These are phyloP conservation scores for Podospora pseudocomata DNA, from an alignment of 495 filamentous ascomycete species.

Conservation along the genomic window DNA sequence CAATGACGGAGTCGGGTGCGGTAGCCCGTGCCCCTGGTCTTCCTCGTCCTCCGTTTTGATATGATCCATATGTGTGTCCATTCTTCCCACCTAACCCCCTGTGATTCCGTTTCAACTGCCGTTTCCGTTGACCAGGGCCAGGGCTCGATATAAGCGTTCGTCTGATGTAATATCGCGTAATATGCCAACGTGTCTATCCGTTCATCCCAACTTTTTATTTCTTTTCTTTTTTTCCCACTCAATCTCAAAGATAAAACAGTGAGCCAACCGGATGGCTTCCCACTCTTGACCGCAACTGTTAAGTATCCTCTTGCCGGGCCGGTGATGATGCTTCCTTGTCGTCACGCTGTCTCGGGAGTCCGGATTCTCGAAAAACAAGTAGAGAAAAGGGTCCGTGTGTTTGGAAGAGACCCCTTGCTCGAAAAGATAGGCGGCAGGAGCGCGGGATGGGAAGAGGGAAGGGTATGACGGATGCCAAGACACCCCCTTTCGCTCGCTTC, in stretches of 20 bases:
- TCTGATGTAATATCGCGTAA: background rate
- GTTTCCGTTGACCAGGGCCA: background rate
- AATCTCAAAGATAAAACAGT: background rate
- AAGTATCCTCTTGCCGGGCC: too few species aligned
- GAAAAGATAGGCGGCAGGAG: background rate
- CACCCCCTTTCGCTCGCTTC: background rate
- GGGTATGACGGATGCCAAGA: background rate
- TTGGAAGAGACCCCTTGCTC: background rate
- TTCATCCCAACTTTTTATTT: background rate
- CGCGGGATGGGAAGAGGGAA: background rate
- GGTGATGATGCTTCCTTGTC: background rate
- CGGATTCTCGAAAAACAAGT: background rate
- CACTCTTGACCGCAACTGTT: background rate
- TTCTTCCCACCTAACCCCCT: background rate
- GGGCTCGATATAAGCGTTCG: background rate
- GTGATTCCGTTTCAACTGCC: background rate
- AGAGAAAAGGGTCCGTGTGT: background rate
- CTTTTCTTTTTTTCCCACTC: background rate
- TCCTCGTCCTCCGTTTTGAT: constrained; percentile 12
- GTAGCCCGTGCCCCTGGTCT: constrained; percentile 13
- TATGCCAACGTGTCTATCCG: background rate
- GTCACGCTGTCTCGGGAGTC: background rate
- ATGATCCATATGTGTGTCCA: background rate
- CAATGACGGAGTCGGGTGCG: background rate
- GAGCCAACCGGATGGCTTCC: background rate